Evolutionary conservation across 148 eudicot genomes (phyloP), one percentile per base, ranked within the genome.

Genomic region (Heliosperma pusillum): DNA sequence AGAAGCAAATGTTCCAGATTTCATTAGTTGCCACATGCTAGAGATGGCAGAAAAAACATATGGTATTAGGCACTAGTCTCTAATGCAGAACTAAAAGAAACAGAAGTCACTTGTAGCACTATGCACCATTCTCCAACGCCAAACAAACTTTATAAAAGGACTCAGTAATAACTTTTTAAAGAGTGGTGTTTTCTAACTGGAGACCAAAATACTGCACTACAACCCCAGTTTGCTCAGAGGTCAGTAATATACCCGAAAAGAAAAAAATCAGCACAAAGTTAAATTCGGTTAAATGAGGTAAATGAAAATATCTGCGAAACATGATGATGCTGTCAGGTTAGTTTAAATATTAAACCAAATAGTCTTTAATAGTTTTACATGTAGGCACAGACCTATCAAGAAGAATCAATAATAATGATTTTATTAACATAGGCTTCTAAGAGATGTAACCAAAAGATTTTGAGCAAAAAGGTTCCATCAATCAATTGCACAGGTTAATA

Each of bases 1-100:
- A 83, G 75, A 71, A 77, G 24, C 20, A 30, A 52, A 60, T 68
- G 76, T 57, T 66, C 50, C 55, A 66, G 13, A 75, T 62, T 56
- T 68, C 5, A 66, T 76, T 53, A 79, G 75, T 26, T 12, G 25
- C 9, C 30, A 79, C 71, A 20, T 12, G 25, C 15, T 47, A 50
- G 24, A 22, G 71, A 16, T 7, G 55, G 19, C 6, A 50, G 11
- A 40, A 20, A 10, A 79, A 55, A 61, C 27, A 60, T 27, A 53
- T 40, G 70, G 70, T 24, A 40, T 19, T 40, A 3, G 16, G 27
- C 27, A 36, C 19, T 9, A 65, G 47, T 19, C 20, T 65, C 45
- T 19, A 30, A 47, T 50, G 3, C 59, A 25, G 58, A 47, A 70
- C 1, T 25, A 9, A 22, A 24, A 69, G 15, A 22, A 24, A 22